Evolutionary conservation across 139 green algal genomes (phyloP).

Genomic region (Ettlia oleoabundans): DNA sequence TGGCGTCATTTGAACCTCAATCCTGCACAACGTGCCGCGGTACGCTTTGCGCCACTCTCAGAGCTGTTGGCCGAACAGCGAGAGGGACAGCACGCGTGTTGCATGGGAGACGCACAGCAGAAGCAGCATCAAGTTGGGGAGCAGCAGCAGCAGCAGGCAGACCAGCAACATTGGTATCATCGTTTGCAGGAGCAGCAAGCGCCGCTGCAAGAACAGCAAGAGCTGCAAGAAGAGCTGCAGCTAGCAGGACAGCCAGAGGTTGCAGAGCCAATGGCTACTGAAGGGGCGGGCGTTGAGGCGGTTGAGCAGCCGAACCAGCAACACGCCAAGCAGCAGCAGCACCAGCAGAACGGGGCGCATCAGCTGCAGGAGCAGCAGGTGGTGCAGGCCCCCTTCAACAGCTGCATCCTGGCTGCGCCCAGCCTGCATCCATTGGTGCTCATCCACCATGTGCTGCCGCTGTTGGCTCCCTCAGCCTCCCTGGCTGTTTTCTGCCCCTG

Average conservation of each 20-base stretch:
- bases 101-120: neutral
- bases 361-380: neutral
- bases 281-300: no score
- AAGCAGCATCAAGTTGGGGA: conserved; percentile 2
- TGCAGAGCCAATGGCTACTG: no score
- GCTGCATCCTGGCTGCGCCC: conserved; percentile 71
- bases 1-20: conserved; percentile 64
- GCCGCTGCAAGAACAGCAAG: conserved; percentile 8
- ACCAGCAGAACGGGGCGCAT: neutral
- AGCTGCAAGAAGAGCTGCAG: no score
- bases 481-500: conserved; percentile 75
- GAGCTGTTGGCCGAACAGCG: conserved; percentile 38
- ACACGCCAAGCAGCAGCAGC: neutral
- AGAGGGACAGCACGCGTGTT: conserved; percentile 12
- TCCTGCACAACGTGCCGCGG: conserved; percentile 8
- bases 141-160: conserved; percentile 12
- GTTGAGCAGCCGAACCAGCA: no score
- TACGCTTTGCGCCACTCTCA: conserved; percentile 50
- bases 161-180: neutral
- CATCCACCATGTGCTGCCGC: conserved; percentile 63
- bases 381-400: conserved; percentile 60
- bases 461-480: conserved; percentile 74
- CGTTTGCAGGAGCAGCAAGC: neutral
- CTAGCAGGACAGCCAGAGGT: no score
- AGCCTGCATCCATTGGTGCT: conserved; percentile 52